Percentiles rank a stretch among this genome's conserved stretches.
phyloP scores from a whole-genome alignment of 75 land plant species.

The Cryptomeria japonica region DNA sequence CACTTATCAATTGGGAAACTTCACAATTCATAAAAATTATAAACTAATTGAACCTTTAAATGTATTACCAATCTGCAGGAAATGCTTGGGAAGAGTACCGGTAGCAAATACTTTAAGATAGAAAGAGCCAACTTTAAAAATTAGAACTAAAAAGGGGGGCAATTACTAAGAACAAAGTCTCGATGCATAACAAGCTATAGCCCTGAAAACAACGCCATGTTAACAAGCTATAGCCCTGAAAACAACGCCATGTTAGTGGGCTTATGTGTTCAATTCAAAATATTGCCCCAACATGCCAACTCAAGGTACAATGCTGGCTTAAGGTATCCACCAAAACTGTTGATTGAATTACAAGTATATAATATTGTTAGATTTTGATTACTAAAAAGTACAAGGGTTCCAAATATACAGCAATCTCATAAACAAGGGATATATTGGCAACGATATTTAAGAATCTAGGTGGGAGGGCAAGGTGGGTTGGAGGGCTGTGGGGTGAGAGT shows the following conservation, averaged over 20 bases:
- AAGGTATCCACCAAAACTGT: neutral
- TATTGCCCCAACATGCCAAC: neutral
- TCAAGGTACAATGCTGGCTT: neutral
- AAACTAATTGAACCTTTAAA: neutral
- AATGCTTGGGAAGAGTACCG: neutral
- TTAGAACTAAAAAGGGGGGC: neutral
- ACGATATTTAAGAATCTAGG: neutral
- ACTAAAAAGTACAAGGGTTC: neutral
- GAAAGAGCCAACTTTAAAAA: neutral
- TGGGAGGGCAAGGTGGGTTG: too few relatives aligned
- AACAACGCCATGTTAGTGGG: neutral
- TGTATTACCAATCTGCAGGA: neutral
- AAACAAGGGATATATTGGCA: neutral
- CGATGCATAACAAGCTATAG: neutral
- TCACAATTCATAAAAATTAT: neutral
- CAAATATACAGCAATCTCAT: neutral
- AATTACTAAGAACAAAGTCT: neutral
- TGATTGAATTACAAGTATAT: neutral
- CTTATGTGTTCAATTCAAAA: neutral
- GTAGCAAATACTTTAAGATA: neutral
- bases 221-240: neutral
- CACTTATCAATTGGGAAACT: neutral
- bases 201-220: neutral
- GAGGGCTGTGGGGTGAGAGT: too few relatives aligned
- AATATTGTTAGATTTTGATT: neutral